Conservation (phyloP, 129 eudicot genomes). For the Flaveria trinervia region DNA sequence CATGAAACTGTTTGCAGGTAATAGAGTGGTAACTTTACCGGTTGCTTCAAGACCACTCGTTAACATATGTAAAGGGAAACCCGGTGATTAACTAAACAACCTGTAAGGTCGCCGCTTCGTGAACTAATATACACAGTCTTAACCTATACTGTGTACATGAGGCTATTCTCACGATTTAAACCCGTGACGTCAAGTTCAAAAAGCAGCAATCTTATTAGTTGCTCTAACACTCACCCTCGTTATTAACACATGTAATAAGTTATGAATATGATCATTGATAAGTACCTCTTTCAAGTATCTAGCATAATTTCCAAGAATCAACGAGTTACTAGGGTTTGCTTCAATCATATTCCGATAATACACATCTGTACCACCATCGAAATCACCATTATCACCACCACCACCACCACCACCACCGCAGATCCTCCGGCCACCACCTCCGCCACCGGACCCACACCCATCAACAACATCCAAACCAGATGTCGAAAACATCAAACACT, state of each 20-base stretch:
- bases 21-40: too few species aligned
- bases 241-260: not conserved
- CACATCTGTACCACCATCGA: constrained; percentile 24
- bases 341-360: constrained; percentile 50
- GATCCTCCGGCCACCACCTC: constrained; percentile 27
- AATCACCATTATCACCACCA: constrained; percentile 18
- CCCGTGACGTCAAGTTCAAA: too few species aligned
- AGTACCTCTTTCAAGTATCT: constrained; percentile 60
- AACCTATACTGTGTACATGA: too few species aligned
- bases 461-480: constrained; percentile 35
- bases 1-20: too few species aligned
- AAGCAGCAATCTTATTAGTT: too few species aligned
- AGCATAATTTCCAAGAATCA: constrained; percentile 52
- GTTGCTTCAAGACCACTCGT: too few species aligned
- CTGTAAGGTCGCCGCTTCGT: too few species aligned
- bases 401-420: constrained; percentile 44
- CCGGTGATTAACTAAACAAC: too few species aligned
- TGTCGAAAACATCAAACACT: constrained; percentile 30
- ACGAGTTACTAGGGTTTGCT: constrained; percentile 50
- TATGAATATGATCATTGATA: not conserved
- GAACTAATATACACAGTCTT: too few species aligned
- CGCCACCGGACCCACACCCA: constrained; percentile 29
- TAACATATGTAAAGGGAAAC: too few species aligned
- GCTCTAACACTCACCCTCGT: too few species aligned
- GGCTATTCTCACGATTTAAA: too few species aligned